A percentile compares a stretch with the other conserved stretches of the same genome.
Conservation (phyloP, 352 stramenopile species). For the Plasmopara muralis region DNA sequence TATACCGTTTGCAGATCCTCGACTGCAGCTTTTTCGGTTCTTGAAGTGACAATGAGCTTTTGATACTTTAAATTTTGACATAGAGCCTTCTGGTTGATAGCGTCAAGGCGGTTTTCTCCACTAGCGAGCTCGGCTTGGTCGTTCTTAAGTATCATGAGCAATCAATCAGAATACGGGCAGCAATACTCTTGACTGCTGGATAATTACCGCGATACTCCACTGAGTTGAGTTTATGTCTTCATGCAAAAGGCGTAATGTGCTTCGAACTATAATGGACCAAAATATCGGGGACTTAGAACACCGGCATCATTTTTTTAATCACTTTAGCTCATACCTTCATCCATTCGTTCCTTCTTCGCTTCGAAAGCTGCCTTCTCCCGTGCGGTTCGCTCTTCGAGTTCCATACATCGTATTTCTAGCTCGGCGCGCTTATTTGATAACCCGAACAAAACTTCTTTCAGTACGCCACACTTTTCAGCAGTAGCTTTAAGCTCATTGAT, state of each 20-base stretch:
- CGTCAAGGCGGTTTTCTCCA: conserved; percentile 17
- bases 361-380: conserved; percentile 3
- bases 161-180: not conserved
- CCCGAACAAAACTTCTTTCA: conserved; percentile 21
- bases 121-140: conserved; percentile 17
- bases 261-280: conserved; percentile 10
- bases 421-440: conserved; percentile 19
- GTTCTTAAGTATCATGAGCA: conserved; percentile 5
- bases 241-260: conserved; percentile 12
- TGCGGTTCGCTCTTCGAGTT: conserved; percentile 18
- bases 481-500: conserved; percentile 21
- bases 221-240: conserved; percentile 26
- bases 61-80: conserved; percentile 9
- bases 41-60: conserved; percentile 5
- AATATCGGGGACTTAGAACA: conserved; percentile 2
- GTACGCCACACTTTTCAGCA: conserved; percentile 22
- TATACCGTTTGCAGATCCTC: conserved; percentile 24
- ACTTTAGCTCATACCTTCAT: conserved; percentile 18
- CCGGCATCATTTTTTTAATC: not conserved
- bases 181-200: not conserved
- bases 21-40: conserved; percentile 8
- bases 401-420: conserved; percentile 23
- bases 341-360: conserved; percentile 15
- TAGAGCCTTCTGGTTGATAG: conserved; percentile 17
- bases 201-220: conserved; percentile 28